Evolutionary conservation across 1,139 yeast genomes (phyloP), one percentile per base, ranked within the genome.

Genomic region (Geotrichum reessii): DNA sequence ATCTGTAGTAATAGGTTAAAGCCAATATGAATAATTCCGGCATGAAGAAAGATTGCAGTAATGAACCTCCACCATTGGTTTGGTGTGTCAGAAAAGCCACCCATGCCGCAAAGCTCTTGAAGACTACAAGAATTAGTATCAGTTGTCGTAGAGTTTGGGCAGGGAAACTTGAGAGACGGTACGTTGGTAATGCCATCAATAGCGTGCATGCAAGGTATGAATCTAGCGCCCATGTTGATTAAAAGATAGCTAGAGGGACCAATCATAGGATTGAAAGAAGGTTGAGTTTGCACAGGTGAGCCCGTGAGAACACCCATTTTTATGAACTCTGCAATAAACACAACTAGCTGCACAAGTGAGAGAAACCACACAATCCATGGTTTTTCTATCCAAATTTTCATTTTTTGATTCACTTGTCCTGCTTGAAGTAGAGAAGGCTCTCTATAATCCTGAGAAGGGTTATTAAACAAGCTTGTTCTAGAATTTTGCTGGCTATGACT

Each of bases 201-300:
- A 48, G 73, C 69, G 60, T 81, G 82, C 89, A 86, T 86, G 68
- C 93, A 86, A 0, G 91, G 90, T 0, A 82, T 79, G 69, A 84
- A 86, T 50, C 92, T 71, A 2, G 91, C 86, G 0, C 92, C 92
- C 81, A 84, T 81, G 65, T 84, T 81, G 60, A 86, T 84, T 67
- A 83, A 76, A 8, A 85, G 73, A 66, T 85, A 85, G 0, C 85
- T 74, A 1, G 90, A 84, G n/a, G 93, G 93, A 0, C 93, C 93
- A 52, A 86, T 72, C 92, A 86, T 86, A 9, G 92, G 92, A 68
- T 86, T 86, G 73, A 86, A 85, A 61, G 83, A 80, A 2, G 93
- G 93, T 64, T 83, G 71, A 0, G 89, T 83, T 69, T 84, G 89
- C 63, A 86, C 81, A 1, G 87, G 85, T 4, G 83, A 78, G 1